A percentile compares a stretch with the other conserved stretches of the same genome.
Evolutionary conservation across 495 filamentous ascomycete genomes (phyloP).

Genomic region (Neurospora intermedia): DNA sequence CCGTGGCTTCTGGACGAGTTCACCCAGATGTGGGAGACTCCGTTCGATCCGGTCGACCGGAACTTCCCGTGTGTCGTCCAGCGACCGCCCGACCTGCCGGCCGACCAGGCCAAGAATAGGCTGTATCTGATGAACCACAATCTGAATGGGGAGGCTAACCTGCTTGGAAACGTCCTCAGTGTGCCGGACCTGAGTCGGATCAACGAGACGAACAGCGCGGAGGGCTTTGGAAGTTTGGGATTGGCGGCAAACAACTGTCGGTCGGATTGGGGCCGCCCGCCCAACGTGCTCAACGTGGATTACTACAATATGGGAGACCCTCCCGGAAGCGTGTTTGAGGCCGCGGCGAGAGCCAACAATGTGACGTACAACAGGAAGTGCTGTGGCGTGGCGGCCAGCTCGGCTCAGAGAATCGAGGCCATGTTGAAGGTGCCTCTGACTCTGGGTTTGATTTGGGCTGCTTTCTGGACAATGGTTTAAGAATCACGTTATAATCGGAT

Average conservation of each 20-base stretch:
- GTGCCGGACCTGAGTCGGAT: conserved; percentile 62
- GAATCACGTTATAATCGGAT: not conserved
- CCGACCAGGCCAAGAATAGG: conserved; percentile 42
- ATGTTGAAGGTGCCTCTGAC: conserved; percentile 4
- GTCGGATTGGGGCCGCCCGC: conserved; percentile 56
- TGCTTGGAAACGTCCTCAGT: conserved; percentile 51
- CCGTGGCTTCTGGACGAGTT: conserved; percentile 73
- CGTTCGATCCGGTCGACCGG: conserved; percentile 53
- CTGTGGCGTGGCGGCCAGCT: conserved; percentile 45
- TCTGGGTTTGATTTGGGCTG: conserved; percentile 4
- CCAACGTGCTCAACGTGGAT: conserved; percentile 84
- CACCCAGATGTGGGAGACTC: conserved; percentile 65
- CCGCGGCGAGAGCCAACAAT: conserved; percentile 75
- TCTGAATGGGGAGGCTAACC: conserved; percentile 59
- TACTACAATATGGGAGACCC: conserved; percentile 66
- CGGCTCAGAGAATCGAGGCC: conserved; percentile 7
- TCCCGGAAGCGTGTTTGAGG: conserved; percentile 78
- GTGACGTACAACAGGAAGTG: conserved; percentile 68
- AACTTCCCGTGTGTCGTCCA: conserved; percentile 60
- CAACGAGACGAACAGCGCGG: conserved; percentile 58
- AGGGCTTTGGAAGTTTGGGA: conserved; percentile 60
- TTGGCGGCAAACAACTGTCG: conserved; percentile 57
- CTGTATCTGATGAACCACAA: conserved; percentile 94
- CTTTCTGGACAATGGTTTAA: conserved; percentile 2
- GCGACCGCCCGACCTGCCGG: conserved; percentile 51